These are phyloP conservation scores for Monilinia polystroma DNA, from an alignment of 2,329 filamentous ascomycete species.

Conservation along the genomic window DNA sequence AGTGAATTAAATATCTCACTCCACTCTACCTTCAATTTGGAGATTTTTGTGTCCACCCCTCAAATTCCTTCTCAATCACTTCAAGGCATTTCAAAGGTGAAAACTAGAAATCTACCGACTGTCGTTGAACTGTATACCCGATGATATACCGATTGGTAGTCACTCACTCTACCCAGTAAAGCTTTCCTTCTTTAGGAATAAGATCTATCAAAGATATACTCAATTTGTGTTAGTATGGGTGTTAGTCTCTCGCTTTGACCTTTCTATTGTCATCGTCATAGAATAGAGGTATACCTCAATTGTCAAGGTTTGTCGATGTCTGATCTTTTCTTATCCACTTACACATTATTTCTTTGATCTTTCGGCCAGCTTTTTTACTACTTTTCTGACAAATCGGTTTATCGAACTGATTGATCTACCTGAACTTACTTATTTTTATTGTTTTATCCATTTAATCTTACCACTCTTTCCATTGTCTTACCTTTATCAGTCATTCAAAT, in stretches of 20 bases:
- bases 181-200: neutral
- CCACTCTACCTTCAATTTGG: too few species aligned
- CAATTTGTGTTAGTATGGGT: neutral
- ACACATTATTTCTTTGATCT: neutral
- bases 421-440: neutral
- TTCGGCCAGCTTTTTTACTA: neutral
- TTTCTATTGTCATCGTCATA: constrained; percentile 5
- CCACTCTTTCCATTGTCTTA: neutral
- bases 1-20: too few species aligned
- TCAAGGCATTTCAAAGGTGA: too few species aligned
- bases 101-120: too few species aligned
- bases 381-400: neutral
- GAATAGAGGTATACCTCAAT: neutral
- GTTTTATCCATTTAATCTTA: neutral
- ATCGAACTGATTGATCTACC: neutral
- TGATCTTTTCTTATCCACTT: neutral
- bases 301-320: neutral
- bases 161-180: too few species aligned
- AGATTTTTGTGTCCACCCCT: too few species aligned
- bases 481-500: neutral
- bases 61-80: too few species aligned
- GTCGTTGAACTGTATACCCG: too few species aligned
- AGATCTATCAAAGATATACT: neutral
- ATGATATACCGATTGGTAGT: too few species aligned
- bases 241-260: neutral